phyloP scores from a whole-genome alignment of 2,329 filamentous ascomycete species.

The Sporothrix protearum region DNA sequence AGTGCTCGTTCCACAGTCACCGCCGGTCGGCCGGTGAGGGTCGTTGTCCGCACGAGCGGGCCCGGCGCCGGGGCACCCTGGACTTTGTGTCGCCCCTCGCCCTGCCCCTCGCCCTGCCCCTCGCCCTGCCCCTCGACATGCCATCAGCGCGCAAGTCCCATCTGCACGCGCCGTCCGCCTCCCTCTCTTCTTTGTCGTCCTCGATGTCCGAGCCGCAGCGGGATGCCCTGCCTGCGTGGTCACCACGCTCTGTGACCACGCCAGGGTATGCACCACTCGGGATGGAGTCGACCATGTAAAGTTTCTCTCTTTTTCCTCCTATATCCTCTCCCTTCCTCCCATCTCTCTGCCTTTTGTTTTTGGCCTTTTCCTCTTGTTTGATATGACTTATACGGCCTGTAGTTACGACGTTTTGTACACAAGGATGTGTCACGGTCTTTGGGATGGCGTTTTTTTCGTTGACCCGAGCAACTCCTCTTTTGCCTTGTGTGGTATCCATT shows the following conservation, averaged over 20 bases:
- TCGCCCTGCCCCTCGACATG: neutral
- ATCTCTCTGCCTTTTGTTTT: no score
- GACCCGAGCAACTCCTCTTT: neutral
- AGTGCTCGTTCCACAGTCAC: constrained; percentile 60
- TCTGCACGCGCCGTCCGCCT: neutral
- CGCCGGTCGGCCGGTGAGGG: constrained; percentile 52
- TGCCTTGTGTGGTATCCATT: neutral
- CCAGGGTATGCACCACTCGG: constrained; percentile 24
- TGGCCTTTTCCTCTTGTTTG: no score
- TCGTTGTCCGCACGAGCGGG: constrained; percentile 46
- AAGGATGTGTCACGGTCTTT: constrained; percentile 3
- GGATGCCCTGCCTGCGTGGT: constrained; percentile 23
- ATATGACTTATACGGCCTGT: constrained; percentile 10
- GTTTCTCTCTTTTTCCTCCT: neutral
- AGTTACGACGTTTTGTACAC: neutral
- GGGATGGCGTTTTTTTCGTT: constrained; percentile 1
- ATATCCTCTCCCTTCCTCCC: constrained; percentile 29
- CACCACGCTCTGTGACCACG: constrained; percentile 19
- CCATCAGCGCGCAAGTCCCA: neutral
- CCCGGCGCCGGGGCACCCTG: neutral
- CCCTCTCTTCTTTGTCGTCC: neutral
- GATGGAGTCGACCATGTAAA: constrained; percentile 26
- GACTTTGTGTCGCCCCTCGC: neutral
- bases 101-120: neutral
- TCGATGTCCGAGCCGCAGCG: constrained; percentile 18